Base-by-base conservation (phyloP, 352 stramenopile genomes). In the Phytophthora rubi region DNA sequence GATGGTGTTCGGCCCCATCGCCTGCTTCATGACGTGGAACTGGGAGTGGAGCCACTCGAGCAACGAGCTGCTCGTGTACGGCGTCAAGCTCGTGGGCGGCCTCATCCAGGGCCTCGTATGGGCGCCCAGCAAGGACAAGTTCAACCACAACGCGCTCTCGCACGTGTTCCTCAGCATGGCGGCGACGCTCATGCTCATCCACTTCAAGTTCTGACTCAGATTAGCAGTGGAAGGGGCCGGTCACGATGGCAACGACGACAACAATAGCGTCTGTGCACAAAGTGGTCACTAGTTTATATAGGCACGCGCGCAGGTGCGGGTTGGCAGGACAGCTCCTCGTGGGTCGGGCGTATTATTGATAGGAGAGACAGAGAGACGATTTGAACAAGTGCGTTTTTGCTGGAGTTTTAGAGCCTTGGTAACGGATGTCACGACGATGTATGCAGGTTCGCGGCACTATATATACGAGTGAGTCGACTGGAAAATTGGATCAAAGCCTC, bases 101-200 rank as follows among this genome's bases (percentile, higher is more conserved):
- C 79, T 95, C 66, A 84, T 95, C 61, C 89, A 96, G 75, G 87
- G 84, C 3, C 81, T 94, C 42, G 86, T 94, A 26, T 90, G 89
- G 73, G 89, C 83, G 54, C 89, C 89, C 28, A 91, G 80, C 79
- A 90, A 90, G 68, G 77, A 90, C 73, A 86, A 87, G 65, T 96
- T 96, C 73, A 96, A 96, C 85, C 89, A 96, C 81, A 96, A 96
- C 59, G 89, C 89, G 49, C 76, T 96, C 44, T 93, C 89, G 39
- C 89, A 96, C 77, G 87, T 95, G 47, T 86, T 95, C 53, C 81
- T 96, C 51, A 94, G 86, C 42, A 66, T 93, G 54, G 88, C 89
- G 12, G 89, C 89, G 56, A 94, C 86, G 53, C 86, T 93, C 65
- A 89, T 96, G 85, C 76, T 96, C 59, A 77, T 96, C 39, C 86